Percentiles rank a stretch among this genome's conserved stretches.
Evolutionary conservation across 202 grass and related monocot genomes (phyloP).

Genomic region (Musa balbisiana): DNA sequence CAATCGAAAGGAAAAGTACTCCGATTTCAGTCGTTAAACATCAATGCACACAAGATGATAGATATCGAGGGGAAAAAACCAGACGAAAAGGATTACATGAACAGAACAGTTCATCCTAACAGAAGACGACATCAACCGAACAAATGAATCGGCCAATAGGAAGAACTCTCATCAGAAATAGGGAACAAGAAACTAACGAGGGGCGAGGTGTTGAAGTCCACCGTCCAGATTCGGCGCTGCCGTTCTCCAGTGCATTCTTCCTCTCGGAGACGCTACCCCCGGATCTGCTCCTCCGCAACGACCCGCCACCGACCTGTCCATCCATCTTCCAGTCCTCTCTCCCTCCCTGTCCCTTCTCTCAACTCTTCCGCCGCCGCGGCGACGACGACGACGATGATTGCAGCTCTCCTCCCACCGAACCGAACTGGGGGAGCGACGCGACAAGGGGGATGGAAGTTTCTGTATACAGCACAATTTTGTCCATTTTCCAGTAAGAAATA

Average conservation of each 20-base stretch:
- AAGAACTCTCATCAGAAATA: background rate
- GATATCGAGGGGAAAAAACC: too few species aligned
- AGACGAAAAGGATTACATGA: background rate
- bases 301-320: background rate
- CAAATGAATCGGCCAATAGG: background rate
- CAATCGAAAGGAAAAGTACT: background rate
- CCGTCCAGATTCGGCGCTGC: background rate
- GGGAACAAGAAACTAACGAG: background rate
- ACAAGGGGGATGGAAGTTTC: background rate
- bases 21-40: background rate
- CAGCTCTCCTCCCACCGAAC: background rate
- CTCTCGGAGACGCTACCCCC: background rate
- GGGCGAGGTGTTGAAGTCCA: constrained; percentile 6
- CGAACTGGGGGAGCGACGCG: background rate
- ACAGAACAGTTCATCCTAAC: background rate
- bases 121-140: background rate
- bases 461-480: background rate
- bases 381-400: background rate
- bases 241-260: constrained; percentile 16
- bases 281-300: background rate
- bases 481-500: background rate
- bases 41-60: background rate
- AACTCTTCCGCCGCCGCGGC: background rate
- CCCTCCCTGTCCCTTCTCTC: background rate
- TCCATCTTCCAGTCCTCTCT: background rate